Evolutionary conservation across 1,139 yeast genomes (phyloP), one percentile per base, ranked within the genome.

Genomic region (Debaryomyces singareniensis): DNA sequence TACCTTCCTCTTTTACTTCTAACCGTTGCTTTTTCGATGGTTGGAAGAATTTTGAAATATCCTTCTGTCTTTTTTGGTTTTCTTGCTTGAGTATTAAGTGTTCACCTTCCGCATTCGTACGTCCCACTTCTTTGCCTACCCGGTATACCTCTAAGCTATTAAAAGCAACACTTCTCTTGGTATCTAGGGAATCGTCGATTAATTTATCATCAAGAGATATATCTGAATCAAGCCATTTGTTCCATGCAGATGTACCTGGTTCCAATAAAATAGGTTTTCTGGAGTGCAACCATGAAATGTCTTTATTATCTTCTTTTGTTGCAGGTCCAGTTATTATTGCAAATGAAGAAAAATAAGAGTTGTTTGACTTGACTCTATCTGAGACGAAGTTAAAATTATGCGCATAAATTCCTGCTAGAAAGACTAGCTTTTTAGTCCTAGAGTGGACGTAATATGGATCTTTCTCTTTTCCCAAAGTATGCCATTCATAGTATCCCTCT

Each of bases 401-500:
- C 40, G 71, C 63, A 45, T 65, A 82, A 33, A 89, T 49, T 0
- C 94, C 96, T 0, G 94, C 93, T 25, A 86, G 53, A 44, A 71
- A 84, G 46, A 81, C 53, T 25, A 86, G 44, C 5, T 71, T 61
- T 0, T 59, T 51, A 32, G 68, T 70, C 24, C 61, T 64, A 6
- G 82, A 65, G 30, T 68, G 71, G 11, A 87, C 66, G 47, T 62
- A 87, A 49, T 80, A 75, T 0, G 96, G 96, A 0, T 51, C 50
- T 40, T 72, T 77, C 13, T 59, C 61, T 2, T 46, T 47, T 12
- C 45, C 35, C 14, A 42, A 41, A 29, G 59, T 59, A 18, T 45
- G 53, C 96, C 96, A 87, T 52, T 87, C 97, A 47, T 73, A 87
- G 51, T 87, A 89, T 0, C 96, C 96, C 44, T 74, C 73, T 25